A percentile compares a stretch with the other conserved stretches of the same genome.
Conservation (phyloP, 2,329 filamentous ascomycete genomes). For the Dothistroma pini region DNA sequence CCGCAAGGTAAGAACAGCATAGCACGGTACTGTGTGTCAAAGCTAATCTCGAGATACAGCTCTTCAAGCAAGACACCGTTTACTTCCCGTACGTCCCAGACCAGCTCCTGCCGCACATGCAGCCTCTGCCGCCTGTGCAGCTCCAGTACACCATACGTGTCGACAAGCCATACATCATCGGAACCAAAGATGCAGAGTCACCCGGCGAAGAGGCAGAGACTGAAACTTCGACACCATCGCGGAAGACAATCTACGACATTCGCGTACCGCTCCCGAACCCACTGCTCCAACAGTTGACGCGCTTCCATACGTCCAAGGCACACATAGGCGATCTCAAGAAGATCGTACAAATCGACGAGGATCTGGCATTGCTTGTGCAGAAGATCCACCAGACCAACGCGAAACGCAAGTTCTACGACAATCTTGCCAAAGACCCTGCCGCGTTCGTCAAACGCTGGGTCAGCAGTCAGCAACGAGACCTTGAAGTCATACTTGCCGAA, state of each 20-base stretch:
- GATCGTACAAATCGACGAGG: slow-evolving; percentile 74
- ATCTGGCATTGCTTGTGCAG: slow-evolving; percentile 77
- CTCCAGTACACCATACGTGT: slow-evolving; percentile 92
- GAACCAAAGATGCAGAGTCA: slow-evolving; percentile 62
- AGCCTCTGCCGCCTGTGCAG: slow-evolving; percentile 73
- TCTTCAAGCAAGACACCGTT: slow-evolving; percentile 69
- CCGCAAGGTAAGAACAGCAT: slow-evolving; percentile 58
- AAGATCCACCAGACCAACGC: slow-evolving; percentile 80
- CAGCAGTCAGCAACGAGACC: slow-evolving; percentile 82
- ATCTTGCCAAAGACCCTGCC: slow-evolving; percentile 75
- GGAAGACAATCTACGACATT: slow-evolving; percentile 85
- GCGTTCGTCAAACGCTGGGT: slow-evolving; percentile 85
- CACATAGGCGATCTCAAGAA: slow-evolving; percentile 67
- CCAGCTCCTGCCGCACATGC: slow-evolving; percentile 68
- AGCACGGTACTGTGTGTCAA: neutral
- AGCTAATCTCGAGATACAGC: slow-evolving; percentile 44
- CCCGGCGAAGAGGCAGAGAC: slow-evolving; percentile 43
- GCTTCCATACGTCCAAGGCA: slow-evolving; percentile 38
- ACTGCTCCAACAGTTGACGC: slow-evolving; percentile 62
- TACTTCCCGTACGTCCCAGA: slow-evolving; percentile 82
- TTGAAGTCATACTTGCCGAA: slow-evolving; percentile 85
- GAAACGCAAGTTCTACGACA: slow-evolving; percentile 82
- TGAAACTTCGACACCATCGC: slow-evolving; percentile 44
- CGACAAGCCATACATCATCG: slow-evolving; percentile 55
- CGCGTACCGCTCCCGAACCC: slow-evolving; percentile 79